A percentile compares a stretch with the other conserved stretches of the same genome.
phyloP scores from a whole-genome alignment of 805 yeast genomes.

The Candida arabinofermentans region DNA sequence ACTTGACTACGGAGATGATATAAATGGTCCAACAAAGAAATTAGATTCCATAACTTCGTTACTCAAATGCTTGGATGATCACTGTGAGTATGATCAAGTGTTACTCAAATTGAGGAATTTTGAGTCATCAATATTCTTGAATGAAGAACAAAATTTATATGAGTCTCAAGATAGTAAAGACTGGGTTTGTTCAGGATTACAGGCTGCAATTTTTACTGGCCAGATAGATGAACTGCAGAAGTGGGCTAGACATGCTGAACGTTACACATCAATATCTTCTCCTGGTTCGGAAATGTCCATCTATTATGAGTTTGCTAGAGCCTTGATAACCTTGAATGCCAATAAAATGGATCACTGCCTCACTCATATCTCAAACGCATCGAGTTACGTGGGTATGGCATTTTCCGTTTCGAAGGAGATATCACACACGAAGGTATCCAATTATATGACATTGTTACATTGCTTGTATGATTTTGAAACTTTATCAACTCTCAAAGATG shows the following conservation, averaged over 20 bases:
- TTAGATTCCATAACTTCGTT: conserved; percentile 48
- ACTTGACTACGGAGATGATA: conserved; percentile 20
- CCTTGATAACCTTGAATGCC: conserved; percentile 42
- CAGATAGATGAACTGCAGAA: conserved; percentile 42
- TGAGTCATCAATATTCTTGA: conserved; percentile 11
- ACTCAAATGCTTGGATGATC: conserved; percentile 67
- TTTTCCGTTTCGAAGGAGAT: conserved; percentile 46
- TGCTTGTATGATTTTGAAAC: conserved; percentile 55
- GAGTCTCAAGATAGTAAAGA: conserved; percentile 36
- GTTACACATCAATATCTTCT: conserved; percentile 26
- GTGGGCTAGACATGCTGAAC: conserved; percentile 58
- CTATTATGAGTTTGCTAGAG: conserved; percentile 63
- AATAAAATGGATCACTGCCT: conserved; percentile 33
- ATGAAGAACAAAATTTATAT: neutral
- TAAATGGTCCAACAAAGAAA: conserved; percentile 16
- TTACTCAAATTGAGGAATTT: conserved; percentile 43
- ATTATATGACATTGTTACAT: conserved; percentile 51
- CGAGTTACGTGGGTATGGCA: conserved; percentile 55
- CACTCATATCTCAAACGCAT: conserved; percentile 45
- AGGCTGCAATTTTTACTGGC: conserved; percentile 69
- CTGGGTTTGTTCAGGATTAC: conserved; percentile 66
- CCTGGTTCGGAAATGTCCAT: conserved; percentile 53
- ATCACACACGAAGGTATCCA: conserved; percentile 47
- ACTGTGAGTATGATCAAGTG: conserved; percentile 69
- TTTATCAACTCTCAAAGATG: conserved; percentile 25